Conservation (phyloP, 2,329 filamentous ascomycete species). For the Monilinia laxa region DNA sequence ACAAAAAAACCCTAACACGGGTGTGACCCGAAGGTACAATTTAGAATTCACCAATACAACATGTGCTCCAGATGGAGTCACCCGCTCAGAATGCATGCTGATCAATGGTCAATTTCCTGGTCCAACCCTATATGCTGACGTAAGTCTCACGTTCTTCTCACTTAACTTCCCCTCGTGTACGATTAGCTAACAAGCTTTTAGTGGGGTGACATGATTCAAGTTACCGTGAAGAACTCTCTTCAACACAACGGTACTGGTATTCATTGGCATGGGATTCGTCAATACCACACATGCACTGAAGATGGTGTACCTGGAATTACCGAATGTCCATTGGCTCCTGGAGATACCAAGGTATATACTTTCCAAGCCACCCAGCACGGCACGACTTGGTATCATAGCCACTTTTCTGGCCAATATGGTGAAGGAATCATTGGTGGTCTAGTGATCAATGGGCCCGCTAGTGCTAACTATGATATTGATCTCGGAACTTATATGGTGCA, state of each 20-base stretch:
- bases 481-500: slow-evolving; percentile 25
- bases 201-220: slow-evolving; percentile 36
- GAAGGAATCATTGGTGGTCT: slow-evolving; percentile 52
- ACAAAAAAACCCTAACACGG: slow-evolving; percentile 39
- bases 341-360: slow-evolving; percentile 43
- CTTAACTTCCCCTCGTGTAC: neutral
- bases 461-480: slow-evolving; percentile 27
- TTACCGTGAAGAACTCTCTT: slow-evolving; percentile 36
- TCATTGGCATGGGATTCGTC: slow-evolving; percentile 52
- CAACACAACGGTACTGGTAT: slow-evolving; percentile 41
- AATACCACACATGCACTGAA: slow-evolving; percentile 43
- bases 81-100: slow-evolving; percentile 50
- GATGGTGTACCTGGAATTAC: slow-evolving; percentile 45
- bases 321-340: slow-evolving; percentile 47
- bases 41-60: slow-evolving; percentile 33
- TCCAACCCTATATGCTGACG: slow-evolving; percentile 35
- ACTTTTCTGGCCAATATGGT: slow-evolving; percentile 49
- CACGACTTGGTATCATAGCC: slow-evolving; percentile 51
- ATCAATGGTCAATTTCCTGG: slow-evolving; percentile 39
- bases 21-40: slow-evolving; percentile 39
- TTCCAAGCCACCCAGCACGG: slow-evolving; percentile 28
- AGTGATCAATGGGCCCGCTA: slow-evolving; percentile 37
- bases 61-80: slow-evolving; percentile 44
- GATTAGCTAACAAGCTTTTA: slow-evolving; percentile 17
- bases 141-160: neutral